These are phyloP conservation scores for Cyberlindnera misumaiensis DNA, from an alignment of 805 yeast genomes.

Conservation along the genomic window DNA sequence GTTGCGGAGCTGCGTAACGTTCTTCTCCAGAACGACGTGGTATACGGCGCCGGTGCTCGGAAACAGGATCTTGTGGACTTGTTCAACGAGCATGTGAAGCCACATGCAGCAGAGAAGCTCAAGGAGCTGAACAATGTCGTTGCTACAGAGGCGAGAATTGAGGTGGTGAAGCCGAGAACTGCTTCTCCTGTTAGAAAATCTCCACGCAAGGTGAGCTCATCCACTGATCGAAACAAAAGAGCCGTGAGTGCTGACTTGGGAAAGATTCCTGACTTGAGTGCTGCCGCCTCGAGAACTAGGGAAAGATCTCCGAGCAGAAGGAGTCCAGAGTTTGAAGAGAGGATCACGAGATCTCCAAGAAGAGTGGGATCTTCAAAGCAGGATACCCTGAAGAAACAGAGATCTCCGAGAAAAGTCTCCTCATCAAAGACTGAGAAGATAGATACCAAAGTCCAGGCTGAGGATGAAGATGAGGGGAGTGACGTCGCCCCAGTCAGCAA, in stretches of 20 bases:
- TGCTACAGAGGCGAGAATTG: slow-evolving; percentile 33
- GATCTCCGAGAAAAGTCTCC: slow-evolving; percentile 1
- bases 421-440: background rate
- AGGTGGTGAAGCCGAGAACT: slow-evolving; percentile 26
- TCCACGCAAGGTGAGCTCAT: slow-evolving; percentile 16
- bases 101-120: slow-evolving; percentile 38
- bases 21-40: slow-evolving; percentile 55
- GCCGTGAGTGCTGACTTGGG: slow-evolving; percentile 2
- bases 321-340: slow-evolving; percentile 1
- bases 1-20: slow-evolving; percentile 67
- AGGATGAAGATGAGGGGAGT: slow-evolving; percentile 3
- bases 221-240: slow-evolving; percentile 10
- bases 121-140: slow-evolving; percentile 24
- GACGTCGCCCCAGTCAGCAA: background rate
- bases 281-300: slow-evolving; percentile 2
- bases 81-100: slow-evolving; percentile 48
- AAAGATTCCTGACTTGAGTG: slow-evolving; percentile 12
- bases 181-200: slow-evolving; percentile 6
- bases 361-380: background rate
- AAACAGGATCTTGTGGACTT: slow-evolving; percentile 58
- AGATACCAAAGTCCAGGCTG: background rate
- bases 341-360: background rate
- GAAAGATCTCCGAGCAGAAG: slow-evolving; percentile 11
- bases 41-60: slow-evolving; percentile 55
- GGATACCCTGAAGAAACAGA: slow-evolving; percentile 2